A percentile compares a stretch with the other conserved stretches of the same genome.
phyloP scores from a whole-genome alignment of 2,329 filamentous ascomycete genomes.

The Pseudocercospora cruenta region DNA sequence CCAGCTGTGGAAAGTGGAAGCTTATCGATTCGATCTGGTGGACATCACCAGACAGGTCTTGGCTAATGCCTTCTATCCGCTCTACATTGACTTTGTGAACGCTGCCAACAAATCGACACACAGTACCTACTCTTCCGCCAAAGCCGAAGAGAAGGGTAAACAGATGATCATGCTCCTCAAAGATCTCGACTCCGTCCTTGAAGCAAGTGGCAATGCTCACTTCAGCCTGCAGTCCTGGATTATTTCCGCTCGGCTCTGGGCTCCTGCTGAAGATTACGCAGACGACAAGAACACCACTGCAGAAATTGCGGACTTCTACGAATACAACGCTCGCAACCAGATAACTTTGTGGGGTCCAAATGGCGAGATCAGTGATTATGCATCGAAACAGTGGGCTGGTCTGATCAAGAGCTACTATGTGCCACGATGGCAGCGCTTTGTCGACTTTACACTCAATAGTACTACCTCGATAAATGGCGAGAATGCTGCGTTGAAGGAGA shows the following conservation, averaged over 20 bases:
- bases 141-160: slow-evolving; percentile 30
- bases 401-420: slow-evolving; percentile 53
- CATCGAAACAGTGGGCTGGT: slow-evolving; percentile 54
- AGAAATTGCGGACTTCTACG: slow-evolving; percentile 43
- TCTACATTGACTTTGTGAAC: slow-evolving; percentile 44
- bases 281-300: not conserved
- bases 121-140: slow-evolving; percentile 28
- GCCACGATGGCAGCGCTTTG: slow-evolving; percentile 52
- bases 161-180: slow-evolving; percentile 42
- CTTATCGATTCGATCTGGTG: slow-evolving; percentile 54
- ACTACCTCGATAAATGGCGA: slow-evolving; percentile 20
- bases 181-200: slow-evolving; percentile 48
- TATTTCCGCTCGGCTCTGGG: slow-evolving; percentile 42
- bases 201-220: slow-evolving; percentile 41
- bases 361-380: slow-evolving; percentile 56
- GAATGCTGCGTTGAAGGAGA: slow-evolving; percentile 21
- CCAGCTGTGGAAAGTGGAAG: slow-evolving; percentile 46
- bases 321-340: slow-evolving; percentile 55
- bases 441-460: slow-evolving; percentile 43
- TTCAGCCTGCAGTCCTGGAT: slow-evolving; percentile 52
- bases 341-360: slow-evolving; percentile 56
- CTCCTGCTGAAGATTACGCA: slow-evolving; percentile 16
- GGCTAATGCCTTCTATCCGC: slow-evolving; percentile 50
- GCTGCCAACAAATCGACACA: slow-evolving; percentile 38
- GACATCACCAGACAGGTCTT: slow-evolving; percentile 56